Base-by-base conservation (phyloP, 2,329 filamentous ascomycete genomes). In the Scytalidium lignicola region DNA sequence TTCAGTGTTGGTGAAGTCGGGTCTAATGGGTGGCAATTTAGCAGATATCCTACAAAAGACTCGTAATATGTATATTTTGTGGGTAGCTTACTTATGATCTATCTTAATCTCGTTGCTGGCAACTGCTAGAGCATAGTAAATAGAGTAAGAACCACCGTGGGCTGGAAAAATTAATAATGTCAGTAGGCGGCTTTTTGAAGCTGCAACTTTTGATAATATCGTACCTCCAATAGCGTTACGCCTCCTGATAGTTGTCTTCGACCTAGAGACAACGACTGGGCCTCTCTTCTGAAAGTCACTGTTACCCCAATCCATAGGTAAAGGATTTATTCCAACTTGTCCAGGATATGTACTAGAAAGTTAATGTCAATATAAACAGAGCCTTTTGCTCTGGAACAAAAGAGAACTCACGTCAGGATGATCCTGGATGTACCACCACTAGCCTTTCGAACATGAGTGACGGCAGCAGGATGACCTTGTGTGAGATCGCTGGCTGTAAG, bases 41-140 rank as follows among this genome's bases (percentile, higher is more conserved):
- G 51, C 23, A 15, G 28, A 48, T 4, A 37, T 37, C 15, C 10
- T 37, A 37, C 13, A 43, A 26, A 21, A 19, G 9, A 10, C 10
- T 15, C 23, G 20, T 32, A 22, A 40, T 19, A 21, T 39, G 12
- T 29, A 26, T 32, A 21, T 40, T 26, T n/a, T 47, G 44, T 26
- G 19, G 18, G 41, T 5, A 22, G 54, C 69, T 48, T 63, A 79
- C 78, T 70, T 86, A 69, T 96, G 91, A 58, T 95, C 85, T 39
- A 82, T 77, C 53, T 89, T 82, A 50, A 97, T 79, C 65, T 97
- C 87, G 61, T 92, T 91, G 65, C 89, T 93, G 19, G 92, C 92
- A 56, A 97, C 84, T 12, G 92, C 92, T 22, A 97, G 78, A 19
- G 92, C 92, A 65, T 95, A 90, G 72, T 97, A 97, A 56, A 96